Conservation (phyloP, 306 rosid species). For the Casuarina equisetifolia region DNA sequence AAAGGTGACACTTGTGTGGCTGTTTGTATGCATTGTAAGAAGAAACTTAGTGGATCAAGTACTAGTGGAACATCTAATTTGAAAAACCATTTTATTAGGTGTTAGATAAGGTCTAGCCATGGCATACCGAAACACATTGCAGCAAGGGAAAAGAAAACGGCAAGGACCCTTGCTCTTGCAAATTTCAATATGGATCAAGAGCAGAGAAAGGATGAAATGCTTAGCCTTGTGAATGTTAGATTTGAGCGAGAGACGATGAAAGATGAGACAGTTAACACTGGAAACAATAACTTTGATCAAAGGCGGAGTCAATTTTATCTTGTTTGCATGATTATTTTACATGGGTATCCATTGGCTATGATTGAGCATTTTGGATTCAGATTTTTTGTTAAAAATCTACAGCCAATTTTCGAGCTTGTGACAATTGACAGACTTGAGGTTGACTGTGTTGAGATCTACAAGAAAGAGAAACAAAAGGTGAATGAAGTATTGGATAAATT, state of each 20-base stretch:
- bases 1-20: slow-evolving; percentile 91
- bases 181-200: slow-evolving; percentile 66
- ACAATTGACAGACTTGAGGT: slow-evolving; percentile 73
- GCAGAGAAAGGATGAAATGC: slow-evolving; percentile 70
- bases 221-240: slow-evolving; percentile 74
- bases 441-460: slow-evolving; percentile 86
- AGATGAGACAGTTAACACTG: slow-evolving; percentile 57
- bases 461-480: slow-evolving; percentile 83
- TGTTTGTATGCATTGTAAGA: slow-evolving; percentile 93
- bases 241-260: slow-evolving; percentile 85
- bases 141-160: slow-evolving; percentile 87
- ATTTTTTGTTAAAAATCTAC: slow-evolving; percentile 84
- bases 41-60: slow-evolving; percentile 98
- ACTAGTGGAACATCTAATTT: slow-evolving; percentile 98
- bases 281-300: slow-evolving; percentile 70
- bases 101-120: slow-evolving; percentile 79
- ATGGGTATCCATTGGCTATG: slow-evolving; percentile 93
- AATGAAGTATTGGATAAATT: slow-evolving; percentile 86
- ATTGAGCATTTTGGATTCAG: slow-evolving; percentile 95
- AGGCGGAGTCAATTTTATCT: slow-evolving; percentile 90
- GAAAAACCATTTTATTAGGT: slow-evolving; percentile 91
- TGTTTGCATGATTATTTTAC: slow-evolving; percentile 95
- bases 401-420: slow-evolving; percentile 92
- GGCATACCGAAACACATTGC: slow-evolving; percentile 61
- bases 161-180: slow-evolving; percentile 61